A percentile compares a stretch with the other conserved stretches of the same genome.
Evolutionary conservation across 1,284 basidiomycete genomes (phyloP).

Genomic region (Ustilago xerochloae): DNA sequence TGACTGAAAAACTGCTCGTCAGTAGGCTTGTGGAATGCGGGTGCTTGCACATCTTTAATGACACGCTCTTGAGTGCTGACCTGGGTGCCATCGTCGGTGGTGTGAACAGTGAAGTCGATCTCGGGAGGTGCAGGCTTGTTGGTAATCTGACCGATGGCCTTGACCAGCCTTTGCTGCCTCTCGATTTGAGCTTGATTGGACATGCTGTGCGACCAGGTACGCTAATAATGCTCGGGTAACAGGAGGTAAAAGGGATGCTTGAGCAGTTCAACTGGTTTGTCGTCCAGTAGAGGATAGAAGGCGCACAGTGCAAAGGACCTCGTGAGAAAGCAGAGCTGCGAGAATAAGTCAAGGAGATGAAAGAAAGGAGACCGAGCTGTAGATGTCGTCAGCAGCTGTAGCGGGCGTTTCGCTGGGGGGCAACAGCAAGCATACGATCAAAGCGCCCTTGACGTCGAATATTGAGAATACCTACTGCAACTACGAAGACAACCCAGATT

Average conservation of each 20-base stretch:
- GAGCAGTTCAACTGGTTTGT: no score
- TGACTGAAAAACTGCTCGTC: conserved; percentile 81
- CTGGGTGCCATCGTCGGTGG: conserved; percentile 69
- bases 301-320: no score
- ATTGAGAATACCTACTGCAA: no score
- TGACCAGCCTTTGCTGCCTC: conserved; percentile 55
- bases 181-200: conserved; percentile 20
- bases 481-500: no score
- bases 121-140: conserved; percentile 60
- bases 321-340: no score
- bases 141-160: conserved; percentile 61
- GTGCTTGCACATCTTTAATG: conserved; percentile 69
- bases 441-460: no score
- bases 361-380: neutral
- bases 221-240: conserved; percentile 2
- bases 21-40: conserved; percentile 89
- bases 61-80: conserved; percentile 70
- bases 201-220: conserved; percentile 9
- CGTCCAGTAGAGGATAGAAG: no score
- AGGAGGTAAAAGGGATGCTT: neutral
- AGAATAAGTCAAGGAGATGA: no score
- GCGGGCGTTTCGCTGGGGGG: no score
- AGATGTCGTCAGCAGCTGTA: no score
- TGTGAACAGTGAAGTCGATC: conserved; percentile 70
- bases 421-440: no score